Percentiles rank a stretch among this genome's conserved stretches.
Conservation (phyloP, 2,329 filamentous ascomycete species). For the Microcyclospora tardicrescens region DNA sequence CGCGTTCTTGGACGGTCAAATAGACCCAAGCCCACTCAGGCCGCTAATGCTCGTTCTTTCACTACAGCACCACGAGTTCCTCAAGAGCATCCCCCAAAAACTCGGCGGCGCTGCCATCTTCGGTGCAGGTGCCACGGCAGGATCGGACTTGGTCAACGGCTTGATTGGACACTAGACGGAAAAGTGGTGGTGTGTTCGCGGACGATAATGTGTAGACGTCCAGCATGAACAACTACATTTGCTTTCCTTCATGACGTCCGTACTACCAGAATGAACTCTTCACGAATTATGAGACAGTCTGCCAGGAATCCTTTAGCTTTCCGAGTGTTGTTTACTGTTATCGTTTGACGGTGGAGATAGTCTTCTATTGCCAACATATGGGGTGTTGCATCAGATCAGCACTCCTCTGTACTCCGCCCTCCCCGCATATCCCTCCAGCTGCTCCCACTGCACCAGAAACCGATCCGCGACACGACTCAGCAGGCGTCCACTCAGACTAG, state of each 20-base stretch:
- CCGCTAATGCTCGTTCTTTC: background rate
- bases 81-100: conserved; percentile 3
- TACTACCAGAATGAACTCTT: too few species aligned
- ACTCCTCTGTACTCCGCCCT: conserved; percentile 32
- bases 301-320: too few species aligned
- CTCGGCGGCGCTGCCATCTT: conserved; percentile 21
- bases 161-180: background rate
- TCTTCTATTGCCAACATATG: too few species aligned
- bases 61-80: conserved; percentile 3
- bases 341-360: too few species aligned
- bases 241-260: too few species aligned
- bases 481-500: conserved; percentile 76
- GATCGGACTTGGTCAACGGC: conserved; percentile 3
- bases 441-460: conserved; percentile 71
- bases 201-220: too few species aligned
- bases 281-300: too few species aligned
- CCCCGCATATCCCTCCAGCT: conserved; percentile 36
- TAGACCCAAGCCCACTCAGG: background rate
- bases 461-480: conserved; percentile 59
- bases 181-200: too few species aligned
- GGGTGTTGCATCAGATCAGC: conserved; percentile 15
- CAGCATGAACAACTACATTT: too few species aligned
- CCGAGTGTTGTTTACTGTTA: too few species aligned
- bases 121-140: conserved; percentile 21
- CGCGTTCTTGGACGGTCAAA: background rate